These are phyloP conservation scores for Hymenoscyphus fructigenus DNA, from an alignment of 2,329 filamentous ascomycete genomes.

Conservation along the genomic window DNA sequence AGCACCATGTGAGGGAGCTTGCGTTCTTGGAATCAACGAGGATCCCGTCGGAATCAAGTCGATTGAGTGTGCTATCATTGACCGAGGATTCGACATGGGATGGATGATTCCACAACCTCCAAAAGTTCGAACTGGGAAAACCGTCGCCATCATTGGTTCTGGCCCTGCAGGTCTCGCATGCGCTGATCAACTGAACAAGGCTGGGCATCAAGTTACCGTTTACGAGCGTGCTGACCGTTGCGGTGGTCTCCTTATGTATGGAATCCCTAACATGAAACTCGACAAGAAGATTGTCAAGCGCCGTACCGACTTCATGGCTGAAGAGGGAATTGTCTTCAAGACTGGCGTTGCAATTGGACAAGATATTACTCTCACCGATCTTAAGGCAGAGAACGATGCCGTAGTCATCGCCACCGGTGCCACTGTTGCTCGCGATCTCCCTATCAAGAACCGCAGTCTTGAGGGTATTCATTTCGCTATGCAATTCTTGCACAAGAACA, in stretches of 20 bases:
- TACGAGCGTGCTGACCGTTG: slow-evolving; percentile 90
- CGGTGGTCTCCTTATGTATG: slow-evolving; percentile 95
- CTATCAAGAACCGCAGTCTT: slow-evolving; percentile 83
- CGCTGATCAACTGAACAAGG: slow-evolving; percentile 92
- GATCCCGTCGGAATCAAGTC: slow-evolving; percentile 98
- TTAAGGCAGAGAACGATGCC: slow-evolving; percentile 74
- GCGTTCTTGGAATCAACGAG: slow-evolving; percentile 93
- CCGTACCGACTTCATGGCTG: slow-evolving; percentile 90
- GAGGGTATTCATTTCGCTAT: slow-evolving; percentile 94
- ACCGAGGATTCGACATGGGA: slow-evolving; percentile 95
- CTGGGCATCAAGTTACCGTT: slow-evolving; percentile 83
- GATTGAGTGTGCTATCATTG: slow-evolving; percentile 96
- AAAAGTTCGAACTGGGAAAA: slow-evolving; percentile 81
- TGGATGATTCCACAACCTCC: slow-evolving; percentile 91
- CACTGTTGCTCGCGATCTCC: slow-evolving; percentile 88
- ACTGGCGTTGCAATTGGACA: slow-evolving; percentile 77
- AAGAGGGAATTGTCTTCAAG: slow-evolving; percentile 82
- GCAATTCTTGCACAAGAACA: slow-evolving; percentile 97
- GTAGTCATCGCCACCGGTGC: slow-evolving; percentile 91
- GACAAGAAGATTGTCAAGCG: slow-evolving; percentile 97
- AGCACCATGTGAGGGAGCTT: slow-evolving; percentile 93
- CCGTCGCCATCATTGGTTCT: slow-evolving; percentile 83
- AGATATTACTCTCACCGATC: slow-evolving; percentile 65
- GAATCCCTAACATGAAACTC: slow-evolving; percentile 99
- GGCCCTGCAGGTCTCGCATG: slow-evolving; percentile 87